Base-by-base conservation (phyloP, 2,329 filamentous ascomycete genomes). In the Colletotrichum camelliae region DNA sequence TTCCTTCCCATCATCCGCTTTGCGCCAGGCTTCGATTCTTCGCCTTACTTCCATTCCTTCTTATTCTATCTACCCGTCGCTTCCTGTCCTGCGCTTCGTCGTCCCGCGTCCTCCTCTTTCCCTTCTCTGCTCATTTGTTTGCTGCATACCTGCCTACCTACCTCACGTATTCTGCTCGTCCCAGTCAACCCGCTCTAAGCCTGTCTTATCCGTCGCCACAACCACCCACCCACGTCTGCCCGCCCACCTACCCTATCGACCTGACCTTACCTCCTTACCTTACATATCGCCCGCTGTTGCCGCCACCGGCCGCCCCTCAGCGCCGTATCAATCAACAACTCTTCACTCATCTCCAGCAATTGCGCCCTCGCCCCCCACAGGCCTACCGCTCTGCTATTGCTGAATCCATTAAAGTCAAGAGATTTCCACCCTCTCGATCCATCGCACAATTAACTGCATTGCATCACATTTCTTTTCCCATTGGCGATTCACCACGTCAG, bases 1-100 rank as follows among this genome's bases (percentile, higher is more conserved):
- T 48, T 61, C 52, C 39, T 24, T 27, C 39, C 52, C 68, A 77
- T 77, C 72, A 70, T 76, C 73, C 75, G 64, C 75, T 77, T 75
- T 72, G 73, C 75, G 60, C 73, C 72, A 52, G 67, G 64, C 72
- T 67, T 48, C 57, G 43, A 65, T 35, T 48, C n/a, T 21, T 77
- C 72, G 68, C 60, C 52, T 60, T 69, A 68, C 24, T 64, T 27
- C 55, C 43, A 57, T 43, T 67, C 24, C 70, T 64, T 67, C 76
- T 71, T 77, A 67, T 61, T 69, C 24, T 27, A 27, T 4, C 29
- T 60, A 18, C 69, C 24, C 48, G 24, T 67, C 43, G 31, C 65
- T 58, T 48, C 21, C 57, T 70, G 43, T 71, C 62, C 58, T 33
- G 31, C 12, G 18, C 39, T 67, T 24, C n/a, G 16, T 13, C 37